Evolutionary conservation across 768 basidiomycete genomes (phyloP).

Genomic region (Clitopilus hobsonii): DNA sequence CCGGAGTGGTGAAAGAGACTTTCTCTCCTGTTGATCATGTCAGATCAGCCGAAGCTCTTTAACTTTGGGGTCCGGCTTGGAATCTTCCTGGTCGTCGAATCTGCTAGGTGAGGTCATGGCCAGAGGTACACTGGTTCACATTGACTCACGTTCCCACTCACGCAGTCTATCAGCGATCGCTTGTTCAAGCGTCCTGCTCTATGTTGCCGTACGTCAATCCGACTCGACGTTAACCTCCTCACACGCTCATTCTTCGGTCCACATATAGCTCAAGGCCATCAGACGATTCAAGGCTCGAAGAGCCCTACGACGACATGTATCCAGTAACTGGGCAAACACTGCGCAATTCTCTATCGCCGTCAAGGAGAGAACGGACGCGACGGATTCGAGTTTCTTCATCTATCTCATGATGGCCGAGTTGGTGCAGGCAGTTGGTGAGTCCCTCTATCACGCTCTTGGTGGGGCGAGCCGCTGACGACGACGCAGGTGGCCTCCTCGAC

Average conservation of each 20-base stretch:
- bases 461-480: neutral
- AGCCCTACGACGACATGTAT: neutral
- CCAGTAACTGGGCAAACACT: neutral
- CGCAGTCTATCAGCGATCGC: conserved; percentile 7
- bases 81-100: conserved; percentile 8
- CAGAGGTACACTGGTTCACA: neutral
- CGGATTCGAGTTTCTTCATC: conserved; percentile 36
- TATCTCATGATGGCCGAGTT: conserved; percentile 45
- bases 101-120: conserved; percentile 2
- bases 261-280: neutral
- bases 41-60: neutral
- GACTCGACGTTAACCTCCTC: neutral
- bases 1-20: neutral
- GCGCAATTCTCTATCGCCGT: conserved; percentile 2
- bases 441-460: too few species aligned
- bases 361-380: conserved; percentile 18
- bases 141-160: neutral
- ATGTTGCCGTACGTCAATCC: conserved; percentile 4
- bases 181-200: conserved; percentile 2
- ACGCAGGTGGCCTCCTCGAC: conserved; percentile 35
- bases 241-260: neutral
- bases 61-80: conserved; percentile 8
- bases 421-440: conserved; percentile 35
- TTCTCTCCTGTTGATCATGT: conserved; percentile 1
- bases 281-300: neutral